Base-by-base conservation (phyloP, 805 yeast species). In the Komagataella phaffii region DNA sequence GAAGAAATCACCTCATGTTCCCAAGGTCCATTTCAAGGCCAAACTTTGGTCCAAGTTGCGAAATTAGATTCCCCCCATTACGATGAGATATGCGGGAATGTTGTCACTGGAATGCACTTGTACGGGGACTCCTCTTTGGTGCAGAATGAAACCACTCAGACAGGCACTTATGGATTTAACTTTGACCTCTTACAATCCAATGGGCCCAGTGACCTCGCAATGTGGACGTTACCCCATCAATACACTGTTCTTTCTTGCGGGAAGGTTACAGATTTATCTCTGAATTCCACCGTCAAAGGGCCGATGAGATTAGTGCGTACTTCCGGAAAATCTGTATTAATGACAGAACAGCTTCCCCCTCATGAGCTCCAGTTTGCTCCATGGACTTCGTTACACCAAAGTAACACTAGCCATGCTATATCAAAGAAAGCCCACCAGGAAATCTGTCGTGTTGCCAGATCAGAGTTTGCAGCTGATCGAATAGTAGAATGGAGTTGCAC, bases 71-170 rank as follows among this genome's bases (percentile, higher is more conserved):
- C 17, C 18, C 61, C 67, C 5, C 66, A 63, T 54, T 81, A 81
- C 60, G 90, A 83, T 61, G 57, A 67, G 47, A 79, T 85, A 18
- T 89, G 93, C 45, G 95, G 95, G 45, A 68, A 73, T 56, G 85
- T 81, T 60, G 79, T 76, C 3, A 72, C 74, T 3, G 72, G 70
- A 40, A 61, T 73, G 23, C 71, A 70, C 5, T 56, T 73, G 14
- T 67, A 69, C 23, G 79, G 80, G 17, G 54, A 64, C 3, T 56
- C 67, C 21, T 30, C 40, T 8, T 14, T 30, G 40, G 40, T 30
- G 12, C 70, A 69, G 24, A 17, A 17, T 14, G 45, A 18, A 6
- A 14, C 12, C 6, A 56, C 57, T 5, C 40, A 30, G 40, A 14
- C 14, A 10, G 40, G 40, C 40, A 57, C 58, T 7, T 82, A 80